These are phyloP conservation scores for Ophiostoma sp. DNA, from an alignment of 2,329 filamentous ascomycete species.

Conservation along the genomic window DNA sequence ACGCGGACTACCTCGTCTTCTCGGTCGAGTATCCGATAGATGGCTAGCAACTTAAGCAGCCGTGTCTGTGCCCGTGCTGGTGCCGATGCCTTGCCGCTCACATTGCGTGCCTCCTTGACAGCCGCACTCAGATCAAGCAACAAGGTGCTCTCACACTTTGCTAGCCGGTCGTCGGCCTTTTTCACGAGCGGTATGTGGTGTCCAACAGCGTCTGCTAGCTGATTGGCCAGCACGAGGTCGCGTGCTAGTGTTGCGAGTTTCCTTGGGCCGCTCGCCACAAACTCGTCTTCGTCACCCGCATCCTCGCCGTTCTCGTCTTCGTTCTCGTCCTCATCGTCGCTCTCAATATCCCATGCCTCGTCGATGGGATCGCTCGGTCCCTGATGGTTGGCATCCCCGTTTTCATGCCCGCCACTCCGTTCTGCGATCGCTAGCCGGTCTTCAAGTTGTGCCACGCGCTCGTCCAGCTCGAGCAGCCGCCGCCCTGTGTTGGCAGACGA, in stretches of 20 bases:
- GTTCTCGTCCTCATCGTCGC: conserved; percentile 32
- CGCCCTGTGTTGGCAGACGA: conserved; percentile 56
- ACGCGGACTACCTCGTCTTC: conserved; percentile 48
- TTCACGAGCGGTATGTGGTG: conserved; percentile 45
- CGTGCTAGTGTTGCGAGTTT: conserved; percentile 44
- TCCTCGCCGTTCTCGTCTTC: conserved; percentile 33
- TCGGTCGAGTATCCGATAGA: conserved; percentile 50
- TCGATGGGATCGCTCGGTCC: conserved; percentile 20
- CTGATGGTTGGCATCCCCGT: neutral
- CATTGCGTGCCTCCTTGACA: conserved; percentile 39
- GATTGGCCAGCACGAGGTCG: conserved; percentile 41
- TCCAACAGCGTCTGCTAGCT: conserved; percentile 42
- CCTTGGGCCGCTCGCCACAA: conserved; percentile 43
- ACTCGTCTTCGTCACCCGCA: conserved; percentile 31
- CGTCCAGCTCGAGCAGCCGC: conserved; percentile 62
- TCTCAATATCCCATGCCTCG: conserved; percentile 33
- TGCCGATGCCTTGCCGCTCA: conserved; percentile 30
- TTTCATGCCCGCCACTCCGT: neutral
- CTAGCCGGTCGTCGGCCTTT: conserved; percentile 48
- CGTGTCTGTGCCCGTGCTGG: conserved; percentile 40
- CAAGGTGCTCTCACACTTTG: conserved; percentile 51
- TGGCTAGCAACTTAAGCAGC: conserved; percentile 46
- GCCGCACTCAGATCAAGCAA: conserved; percentile 52
- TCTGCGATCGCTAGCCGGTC: conserved; percentile 52
- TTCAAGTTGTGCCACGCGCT: conserved; percentile 58